A percentile compares a stretch with the other conserved stretches of the same genome.
phyloP scores from a whole-genome alignment of 176 grass and related monocot genomes.

The Carex cristatella region DNA sequence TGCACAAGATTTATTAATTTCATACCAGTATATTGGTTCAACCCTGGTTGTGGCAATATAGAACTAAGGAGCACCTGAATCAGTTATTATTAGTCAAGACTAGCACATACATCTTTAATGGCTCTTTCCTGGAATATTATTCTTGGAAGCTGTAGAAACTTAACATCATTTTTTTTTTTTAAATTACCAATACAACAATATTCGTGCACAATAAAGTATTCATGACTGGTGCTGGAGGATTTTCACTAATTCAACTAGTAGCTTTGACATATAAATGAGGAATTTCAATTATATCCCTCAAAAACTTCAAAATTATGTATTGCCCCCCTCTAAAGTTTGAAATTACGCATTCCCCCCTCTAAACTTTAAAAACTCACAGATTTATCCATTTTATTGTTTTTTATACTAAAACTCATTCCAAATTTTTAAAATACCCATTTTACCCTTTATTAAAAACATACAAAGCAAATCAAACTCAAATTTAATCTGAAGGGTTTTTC shows the following conservation, averaged over 20 bases:
- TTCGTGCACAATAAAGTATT: background rate
- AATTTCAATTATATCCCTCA: too few relatives aligned
- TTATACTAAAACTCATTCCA: too few relatives aligned
- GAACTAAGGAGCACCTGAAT: background rate
- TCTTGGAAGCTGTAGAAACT: background rate
- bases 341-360: too few relatives aligned
- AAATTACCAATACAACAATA: background rate
- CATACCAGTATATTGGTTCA: background rate
- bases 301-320: too few relatives aligned
- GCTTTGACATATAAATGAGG: background rate
- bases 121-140: background rate
- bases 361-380: too few relatives aligned
- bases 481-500: too few relatives aligned
- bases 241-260: background rate
- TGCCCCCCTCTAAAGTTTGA: too few relatives aligned
- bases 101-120: background rate
- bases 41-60: constrained; percentile 8
- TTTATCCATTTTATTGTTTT: too few relatives aligned
- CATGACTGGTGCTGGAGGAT: background rate
- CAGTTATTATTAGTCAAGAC: background rate
- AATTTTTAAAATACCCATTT: too few relatives aligned
- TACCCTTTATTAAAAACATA: too few relatives aligned
- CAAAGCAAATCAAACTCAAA: too few relatives aligned
- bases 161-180: background rate
- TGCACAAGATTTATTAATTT: background rate